Base-by-base conservation (phyloP, 1,284 basidiomycete genomes). In the Cutaneotrichosporon sp. region DNA sequence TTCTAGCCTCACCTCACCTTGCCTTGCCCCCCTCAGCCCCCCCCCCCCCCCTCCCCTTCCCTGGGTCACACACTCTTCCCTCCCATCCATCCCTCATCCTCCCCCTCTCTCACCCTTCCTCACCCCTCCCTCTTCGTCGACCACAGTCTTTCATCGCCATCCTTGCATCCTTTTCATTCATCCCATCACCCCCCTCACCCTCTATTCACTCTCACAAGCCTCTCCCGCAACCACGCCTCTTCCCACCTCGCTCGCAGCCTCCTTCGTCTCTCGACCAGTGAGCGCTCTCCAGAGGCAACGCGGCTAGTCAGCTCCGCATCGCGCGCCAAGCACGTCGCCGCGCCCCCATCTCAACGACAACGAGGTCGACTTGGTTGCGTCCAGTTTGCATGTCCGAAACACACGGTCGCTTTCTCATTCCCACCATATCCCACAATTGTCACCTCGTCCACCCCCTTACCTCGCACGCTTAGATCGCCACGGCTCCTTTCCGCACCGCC, bases 311-410 rank as follows among this genome's bases (percentile, higher is more conserved):
- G 8, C 16, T 6, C 38, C 38, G 38, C 38, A 42, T n/a, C 38
- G 18, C 38, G 38, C 16, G 18, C 4, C 16, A 42, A 42, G 29
- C 29, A 29, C 9, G 5, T 9, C 29, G 9, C 29, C n/a, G 18
- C 2, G 10, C 13, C 34, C 13, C 10, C 13, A 3, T 42, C 38
- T 42, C 18, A 16, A 16, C 18, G 11, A 42, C 38, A 5, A 42
- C n/a, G 38, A 42, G 38, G 38, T 42, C 9, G 38, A 42, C 38
- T 18, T 42, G 5, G 16, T 18, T 2, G 24, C 25, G n/a, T 25
- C 27, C 6, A 10, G 11, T 50, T 50, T 50, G 47, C 47, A 50
- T 50, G 47, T 27, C 47, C 47, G 47, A 50, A 50, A 20, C 31
- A 53, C 31, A 36, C 51, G 20, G n/a, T 11, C 51, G 34, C 33